Base-by-base conservation (phyloP, 208 protist species). In the Trypanosoma melophagium region DNA sequence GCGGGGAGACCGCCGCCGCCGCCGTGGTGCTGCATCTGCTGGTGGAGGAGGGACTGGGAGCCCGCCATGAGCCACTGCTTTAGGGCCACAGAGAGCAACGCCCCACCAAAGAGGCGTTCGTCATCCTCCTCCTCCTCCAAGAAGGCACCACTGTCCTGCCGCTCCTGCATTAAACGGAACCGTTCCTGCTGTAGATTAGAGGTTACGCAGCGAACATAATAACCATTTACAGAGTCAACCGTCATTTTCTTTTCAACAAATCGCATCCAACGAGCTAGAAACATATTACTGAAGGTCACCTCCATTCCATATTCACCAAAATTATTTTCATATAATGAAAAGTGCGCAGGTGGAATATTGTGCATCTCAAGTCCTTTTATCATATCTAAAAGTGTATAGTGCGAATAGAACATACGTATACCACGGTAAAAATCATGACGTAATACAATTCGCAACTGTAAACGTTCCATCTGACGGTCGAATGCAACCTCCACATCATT, bases 51-150 rank as follows among this genome's bases (percentile, higher is more conserved):
- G 40, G 52, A 58, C 54, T 60, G 53, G 4, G 59, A 60, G 17
- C 31, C 57, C 8, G 44, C 55, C 1, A 49, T 71, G 16, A 91
- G 35, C 89, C 89, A 95, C 19, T 53, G 59, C n/a, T 77, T 81
- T 9, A 95, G 35, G 31, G 80, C 60, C 4, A 62, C 42, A 7
- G 74, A 75, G 42, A 84, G 67, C 22, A 85, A 24, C 22, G 68
- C 60, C 38, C 74, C 83, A 57, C 89, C 86, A 51, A 84, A 85
- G 22, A 92, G 60, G 25, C 82, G 82, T 60, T 79, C 68, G 35
- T 87, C 78, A n/a, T 92, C 83, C 65, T 91, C 81, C 35, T 85
- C 82, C 22, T 83, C 76, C n/a, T 94, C 88, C 64, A 87, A 78
- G 58, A 86, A 60, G 0, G 66, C 74, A 35, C 87, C 79, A 59